phyloP scores from a whole-genome alignment of 2,329 filamentous ascomycete species.

The Penicillium thymicola region DNA sequence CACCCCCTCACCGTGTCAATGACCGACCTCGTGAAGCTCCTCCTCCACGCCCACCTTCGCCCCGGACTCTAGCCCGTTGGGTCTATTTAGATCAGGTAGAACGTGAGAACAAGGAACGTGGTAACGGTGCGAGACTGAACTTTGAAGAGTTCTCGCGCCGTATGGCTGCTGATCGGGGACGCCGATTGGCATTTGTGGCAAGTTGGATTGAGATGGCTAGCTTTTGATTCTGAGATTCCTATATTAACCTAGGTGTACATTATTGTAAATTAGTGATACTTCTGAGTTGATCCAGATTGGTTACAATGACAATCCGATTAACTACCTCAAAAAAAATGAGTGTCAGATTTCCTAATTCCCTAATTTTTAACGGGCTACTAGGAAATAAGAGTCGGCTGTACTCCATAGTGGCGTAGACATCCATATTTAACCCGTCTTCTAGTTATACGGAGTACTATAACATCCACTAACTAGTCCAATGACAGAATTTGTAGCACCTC shows the following conservation, averaged over 20 bases:
- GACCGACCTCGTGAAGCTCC: conserved; percentile 13
- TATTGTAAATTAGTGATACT: conserved; percentile 2
- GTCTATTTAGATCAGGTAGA: conserved; percentile 61
- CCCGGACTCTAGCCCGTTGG: conserved; percentile 45
- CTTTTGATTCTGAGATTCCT: conserved; percentile 52
- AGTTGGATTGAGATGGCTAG: conserved; percentile 81
- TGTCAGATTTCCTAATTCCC: neutral
- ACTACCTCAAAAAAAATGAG: neutral
- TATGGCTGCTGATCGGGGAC: conserved; percentile 66
- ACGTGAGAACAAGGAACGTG: conserved; percentile 65
- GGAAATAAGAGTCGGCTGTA: neutral
- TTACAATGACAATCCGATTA: neutral
- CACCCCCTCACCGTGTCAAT: conserved; percentile 22
- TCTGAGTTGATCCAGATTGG: neutral
- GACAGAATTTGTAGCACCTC: neutral
- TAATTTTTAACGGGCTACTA: neutral
- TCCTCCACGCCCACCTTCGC: conserved; percentile 25
- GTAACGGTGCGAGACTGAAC: conserved; percentile 68
- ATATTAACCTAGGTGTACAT: neutral
- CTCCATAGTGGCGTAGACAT: neutral
- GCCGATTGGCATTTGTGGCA: conserved; percentile 74
- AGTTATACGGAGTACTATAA: neutral
- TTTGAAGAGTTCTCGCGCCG: conserved; percentile 76
- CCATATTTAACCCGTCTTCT: neutral
- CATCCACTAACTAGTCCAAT: neutral